Percentiles rank a stretch among this genome's conserved stretches.
These are phyloP conservation scores for Ophiostoma pallidulum DNA, from an alignment of 2,329 filamentous ascomycete genomes.

Conservation along the genomic window DNA sequence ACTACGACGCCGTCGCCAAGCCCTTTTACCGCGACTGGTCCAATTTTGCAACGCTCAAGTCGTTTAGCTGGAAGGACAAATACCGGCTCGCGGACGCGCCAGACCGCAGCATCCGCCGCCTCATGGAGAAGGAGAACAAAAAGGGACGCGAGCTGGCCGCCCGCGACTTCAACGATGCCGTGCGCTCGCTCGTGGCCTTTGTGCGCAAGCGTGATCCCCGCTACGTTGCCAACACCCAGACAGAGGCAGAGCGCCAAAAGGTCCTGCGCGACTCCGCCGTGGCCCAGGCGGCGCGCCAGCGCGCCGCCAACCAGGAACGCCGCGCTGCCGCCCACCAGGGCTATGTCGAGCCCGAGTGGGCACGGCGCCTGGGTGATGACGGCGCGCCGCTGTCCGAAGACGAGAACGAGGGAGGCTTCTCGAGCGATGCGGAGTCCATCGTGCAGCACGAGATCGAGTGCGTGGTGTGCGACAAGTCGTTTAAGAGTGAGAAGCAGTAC, in stretches of 20 bases:
- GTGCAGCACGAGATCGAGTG: conserved; percentile 57
- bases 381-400: conserved; percentile 42
- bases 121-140: conserved; percentile 95
- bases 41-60: conserved; percentile 73
- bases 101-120: conserved; percentile 68
- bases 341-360: conserved; percentile 66
- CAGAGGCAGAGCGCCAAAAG: conserved; percentile 71
- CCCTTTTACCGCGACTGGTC: conserved; percentile 76
- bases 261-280: conserved; percentile 66
- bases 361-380: conserved; percentile 46
- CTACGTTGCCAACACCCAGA: conserved; percentile 66
- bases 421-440: conserved; percentile 45
- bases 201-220: conserved; percentile 85
- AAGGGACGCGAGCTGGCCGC: conserved; percentile 72
- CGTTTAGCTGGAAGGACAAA: conserved; percentile 81
- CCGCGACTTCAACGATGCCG: conserved; percentile 85
- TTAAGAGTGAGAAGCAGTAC: conserved; percentile 87
- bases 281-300: conserved; percentile 73
- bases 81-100: conserved; percentile 79
- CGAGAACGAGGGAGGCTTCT: conserved; percentile 46
- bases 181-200: conserved; percentile 77
- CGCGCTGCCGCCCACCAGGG: conserved; percentile 36
- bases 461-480: conserved; percentile 65
- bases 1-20: conserved; percentile 66
- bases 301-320: conserved; percentile 63